phyloP scores from a whole-genome alignment of 1,284 basidiomycete genomes.

The Leccinum fallax region DNA sequence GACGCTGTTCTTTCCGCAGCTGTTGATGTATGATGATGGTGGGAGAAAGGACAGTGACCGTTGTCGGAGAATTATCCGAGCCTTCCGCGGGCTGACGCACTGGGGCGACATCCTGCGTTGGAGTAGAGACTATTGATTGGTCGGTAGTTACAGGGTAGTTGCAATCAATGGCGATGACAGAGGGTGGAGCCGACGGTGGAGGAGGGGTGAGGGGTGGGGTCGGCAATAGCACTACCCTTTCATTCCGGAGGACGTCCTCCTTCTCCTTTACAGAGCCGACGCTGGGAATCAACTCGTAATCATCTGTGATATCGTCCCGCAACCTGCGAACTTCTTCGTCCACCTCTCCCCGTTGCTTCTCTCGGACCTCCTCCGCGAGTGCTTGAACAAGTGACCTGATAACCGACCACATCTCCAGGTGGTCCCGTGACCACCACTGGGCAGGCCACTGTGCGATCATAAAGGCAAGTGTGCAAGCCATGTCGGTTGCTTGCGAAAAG shows the following conservation, averaged over 20 bases:
- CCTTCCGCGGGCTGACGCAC: slow-evolving; percentile 6
- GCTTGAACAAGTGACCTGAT: slow-evolving; percentile 58
- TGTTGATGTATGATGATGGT: slow-evolving; percentile 34
- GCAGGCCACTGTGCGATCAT: slow-evolving; percentile 70
- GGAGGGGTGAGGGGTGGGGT: slow-evolving; percentile 30
- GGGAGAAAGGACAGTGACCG: slow-evolving; percentile 25
- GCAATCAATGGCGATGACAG: slow-evolving; percentile 22
- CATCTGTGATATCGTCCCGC: slow-evolving; percentile 50
- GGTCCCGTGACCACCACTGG: slow-evolving; percentile 62
- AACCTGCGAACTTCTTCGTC: slow-evolving; percentile 47
- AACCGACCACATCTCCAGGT: slow-evolving; percentile 58
- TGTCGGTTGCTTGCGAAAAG: slow-evolving; percentile 49
- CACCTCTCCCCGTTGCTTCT: slow-evolving; percentile 46
- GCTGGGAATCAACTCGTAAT: slow-evolving; percentile 33
- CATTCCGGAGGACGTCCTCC: slow-evolving; percentile 11
- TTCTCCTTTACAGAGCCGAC: slow-evolving; percentile 25
- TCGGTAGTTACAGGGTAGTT: slow-evolving; percentile 6
- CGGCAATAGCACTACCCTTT: slow-evolving; percentile 19
- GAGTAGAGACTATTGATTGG: slow-evolving; percentile 1
- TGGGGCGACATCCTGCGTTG: slow-evolving; percentile 6
- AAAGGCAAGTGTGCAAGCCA: slow-evolving; percentile 55
- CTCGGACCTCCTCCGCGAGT: slow-evolving; percentile 63
- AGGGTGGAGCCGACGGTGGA: slow-evolving; percentile 18
- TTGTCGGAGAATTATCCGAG: slow-evolving; percentile 7
- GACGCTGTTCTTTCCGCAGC: slow-evolving; percentile 17